Base-by-base conservation (phyloP, 176 grass and related monocot species). In the Saccharum officinarum region DNA sequence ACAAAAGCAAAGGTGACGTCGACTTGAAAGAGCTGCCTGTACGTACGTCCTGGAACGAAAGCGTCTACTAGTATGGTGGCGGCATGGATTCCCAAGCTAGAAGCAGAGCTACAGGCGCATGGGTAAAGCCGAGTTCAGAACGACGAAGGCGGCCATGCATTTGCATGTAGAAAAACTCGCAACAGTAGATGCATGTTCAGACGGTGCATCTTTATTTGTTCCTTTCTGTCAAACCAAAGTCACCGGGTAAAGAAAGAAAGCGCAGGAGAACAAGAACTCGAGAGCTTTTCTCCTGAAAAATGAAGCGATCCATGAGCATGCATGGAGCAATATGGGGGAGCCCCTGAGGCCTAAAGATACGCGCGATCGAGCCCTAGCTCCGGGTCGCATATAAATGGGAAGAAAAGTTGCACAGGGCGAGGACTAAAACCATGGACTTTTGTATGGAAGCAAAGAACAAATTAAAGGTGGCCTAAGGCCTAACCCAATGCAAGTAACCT, bases 171-270 rank as follows among this genome's bases (percentile, higher is more conserved):
- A 22, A 40, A 41, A 71, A 71, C 39, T 47, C 17, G 42, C n/a
- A 73, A 22, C 50, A 57, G 74, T n/a, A 57, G 3, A 77, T 33
- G 63, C 64, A 78, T 69, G 47, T 77, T 87, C 73, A 67, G 79
- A 79, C 73, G 73, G 45, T 37, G 72, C 80, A 57, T 6, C 80
- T 90, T 87, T 40, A 40, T 8, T 40, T 90, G 80, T 25, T 80
- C 61, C 89, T 90, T 90, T 90, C 75, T 90, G 84, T 90, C 84
- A 83, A 90, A 75, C 82, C 79, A 90, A 87, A 83, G 79, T 26
- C 13, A 14, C 20, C 23, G 41, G 72, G 80, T 67, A 83, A 86
- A 86, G 88, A 83, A 86, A 86, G 88, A 82, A 83, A 83, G 88
- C 81, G 18, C 30, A 69, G 64, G 22, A 8, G 63, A 77, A 16